phyloP scores from a whole-genome alignment of 2,329 filamentous ascomycete species.

The Scedosporium dehoogii region DNA sequence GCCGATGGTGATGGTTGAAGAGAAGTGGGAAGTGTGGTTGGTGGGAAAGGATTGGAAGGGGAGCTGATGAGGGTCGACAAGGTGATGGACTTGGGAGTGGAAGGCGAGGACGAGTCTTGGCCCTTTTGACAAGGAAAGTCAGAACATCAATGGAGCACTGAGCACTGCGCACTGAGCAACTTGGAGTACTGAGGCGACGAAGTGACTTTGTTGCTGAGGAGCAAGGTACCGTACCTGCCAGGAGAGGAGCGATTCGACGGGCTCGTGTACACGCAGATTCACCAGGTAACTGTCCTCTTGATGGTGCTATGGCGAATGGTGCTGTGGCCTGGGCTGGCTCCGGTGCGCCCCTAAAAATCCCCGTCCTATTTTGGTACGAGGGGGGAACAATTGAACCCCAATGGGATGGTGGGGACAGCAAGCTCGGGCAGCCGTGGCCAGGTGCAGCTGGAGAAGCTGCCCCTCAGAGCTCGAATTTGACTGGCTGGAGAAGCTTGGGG shows the following conservation, averaged over 20 bases:
- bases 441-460: neutral
- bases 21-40: slow-evolving; percentile 18
- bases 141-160: neutral
- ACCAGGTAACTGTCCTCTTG: neutral
- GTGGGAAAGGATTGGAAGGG: slow-evolving; percentile 27
- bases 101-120: slow-evolving; percentile 25
- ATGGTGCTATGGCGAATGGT: neutral
- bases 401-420: neutral
- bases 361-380: neutral
- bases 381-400: neutral
- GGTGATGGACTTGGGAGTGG: slow-evolving; percentile 21
- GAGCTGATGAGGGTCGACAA: slow-evolving; percentile 22
- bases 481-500: neutral
- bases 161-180: neutral
- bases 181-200: neutral
- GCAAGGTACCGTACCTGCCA: neutral
- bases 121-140: slow-evolving; percentile 7
- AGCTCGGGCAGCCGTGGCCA: slow-evolving; percentile 3
- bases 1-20: slow-evolving; percentile 13
- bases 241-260: neutral
- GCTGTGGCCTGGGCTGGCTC: no score
- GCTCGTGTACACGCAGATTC: neutral
- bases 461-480: neutral
- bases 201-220: neutral
- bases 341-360: neutral